Conservation (phyloP, 306 rosid species). For the Trifolium dubium region DNA sequence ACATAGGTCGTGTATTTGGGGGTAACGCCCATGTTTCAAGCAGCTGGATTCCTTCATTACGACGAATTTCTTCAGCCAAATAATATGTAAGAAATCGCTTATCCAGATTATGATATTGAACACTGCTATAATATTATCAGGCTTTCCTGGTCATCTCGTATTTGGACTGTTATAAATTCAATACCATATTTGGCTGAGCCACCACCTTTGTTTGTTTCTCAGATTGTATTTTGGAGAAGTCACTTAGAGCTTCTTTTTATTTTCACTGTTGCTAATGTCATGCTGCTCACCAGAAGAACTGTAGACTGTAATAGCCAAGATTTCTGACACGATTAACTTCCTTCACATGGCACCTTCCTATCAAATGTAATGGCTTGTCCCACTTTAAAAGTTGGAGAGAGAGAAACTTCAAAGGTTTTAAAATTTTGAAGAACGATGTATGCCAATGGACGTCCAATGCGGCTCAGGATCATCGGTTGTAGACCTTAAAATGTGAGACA, state of each 20-base stretch:
- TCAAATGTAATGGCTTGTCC: constrained; percentile 29
- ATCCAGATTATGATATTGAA: constrained; percentile 15
- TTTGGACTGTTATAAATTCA: constrained; percentile 23
- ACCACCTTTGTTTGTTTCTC: constrained; percentile 32
- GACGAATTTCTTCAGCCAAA: constrained; percentile 62
- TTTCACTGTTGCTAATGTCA: constrained; percentile 26
- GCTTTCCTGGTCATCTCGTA: constrained; percentile 6
- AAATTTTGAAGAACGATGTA: constrained; percentile 31
- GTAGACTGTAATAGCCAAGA: constrained; percentile 32
- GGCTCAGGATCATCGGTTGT: constrained; percentile 30
- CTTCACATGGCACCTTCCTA: not conserved
- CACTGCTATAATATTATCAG: constrained; percentile 14
- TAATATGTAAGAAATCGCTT: constrained; percentile 46
- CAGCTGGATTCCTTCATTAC: constrained; percentile 62
- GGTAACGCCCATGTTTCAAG: constrained; percentile 55
- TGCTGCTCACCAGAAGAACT: constrained; percentile 31
- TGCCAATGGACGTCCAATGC: constrained; percentile 24
- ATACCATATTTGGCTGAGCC: constrained; percentile 26
- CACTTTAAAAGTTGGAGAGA: constrained; percentile 12
- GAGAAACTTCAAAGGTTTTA: constrained; percentile 34
- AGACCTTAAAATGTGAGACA: constrained; percentile 23
- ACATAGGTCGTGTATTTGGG: constrained; percentile 50
- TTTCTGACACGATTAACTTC: constrained; percentile 32
- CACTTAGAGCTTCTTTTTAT: constrained; percentile 21
- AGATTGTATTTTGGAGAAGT: constrained; percentile 39